Base-by-base conservation (phyloP, 1,284 basidiomycete genomes). In the Tilletia setariae region DNA sequence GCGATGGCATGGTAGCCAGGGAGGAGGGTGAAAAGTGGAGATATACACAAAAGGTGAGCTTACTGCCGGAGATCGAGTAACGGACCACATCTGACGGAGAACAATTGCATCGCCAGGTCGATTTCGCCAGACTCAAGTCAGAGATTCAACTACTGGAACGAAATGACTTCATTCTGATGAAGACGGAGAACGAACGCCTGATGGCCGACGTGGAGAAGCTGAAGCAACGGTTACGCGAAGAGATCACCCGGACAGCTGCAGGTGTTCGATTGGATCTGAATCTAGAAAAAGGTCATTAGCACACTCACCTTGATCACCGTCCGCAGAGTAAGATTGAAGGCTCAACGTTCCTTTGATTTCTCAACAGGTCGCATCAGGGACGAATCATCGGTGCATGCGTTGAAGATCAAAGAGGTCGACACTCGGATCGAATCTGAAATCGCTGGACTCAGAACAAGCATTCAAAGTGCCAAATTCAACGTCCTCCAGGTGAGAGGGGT, bases 361-460 rank as follows among this genome's bases (percentile, higher is more conserved):
- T 49, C 46, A 6, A n/a, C 56, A 74, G 85, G 93, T 2, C 87
- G 95, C 49, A 93, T 98, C 86, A 86, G 96, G 53, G 94, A 98
- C 80, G 94, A 98, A 85, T 90, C 89, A 70, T 90, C 90, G 68
- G 89, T 90, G 59, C 93, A 98, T 79, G 94, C 96, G 78, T 86
- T 96, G 72, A 98, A 98, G 88, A 93, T 98, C 83, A 94, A 94
- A 83, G 96, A 99, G 83, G 94, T 98, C 15, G 95, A 98, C 79
- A 98, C 95, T 1, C 85, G 93, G 76, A 98, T 98, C 77, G 95
- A 98, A 84, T 91, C 92, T 80, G 95, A 98, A 84, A 98, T 98
- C 79, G 93, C 94, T 1, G 89, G 89, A 4, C 83, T 98, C 65
- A 85, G 93, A 63, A 96, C 95, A 1, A 87, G 90, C 63, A 96